These are phyloP conservation scores for Saccharomyces hybrid DNA, from an alignment of 1,139 yeast species.

Conservation along the genomic window DNA sequence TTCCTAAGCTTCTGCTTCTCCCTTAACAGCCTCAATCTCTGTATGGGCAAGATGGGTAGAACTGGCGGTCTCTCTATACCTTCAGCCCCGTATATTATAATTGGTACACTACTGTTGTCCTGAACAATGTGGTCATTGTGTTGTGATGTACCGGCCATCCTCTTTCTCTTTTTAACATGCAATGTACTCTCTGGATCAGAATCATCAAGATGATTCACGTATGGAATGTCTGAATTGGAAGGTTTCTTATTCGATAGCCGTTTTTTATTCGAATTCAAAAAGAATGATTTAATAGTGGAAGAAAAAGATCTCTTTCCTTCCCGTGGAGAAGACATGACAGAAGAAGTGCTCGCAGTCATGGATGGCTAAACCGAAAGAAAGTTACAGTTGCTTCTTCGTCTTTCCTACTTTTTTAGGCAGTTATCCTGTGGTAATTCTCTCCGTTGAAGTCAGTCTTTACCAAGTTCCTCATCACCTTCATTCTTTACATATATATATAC, in stretches of 20 bases:
- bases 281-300: slow-evolving; percentile 21
- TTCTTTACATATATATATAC: background rate
- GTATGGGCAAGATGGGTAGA: slow-evolving; percentile 28
- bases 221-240: background rate
- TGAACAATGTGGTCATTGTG: background rate
- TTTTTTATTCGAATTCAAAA: slow-evolving; percentile 11
- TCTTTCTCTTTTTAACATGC: slow-evolving; percentile 1
- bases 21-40: slow-evolving; percentile 25
- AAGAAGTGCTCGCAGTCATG: background rate
- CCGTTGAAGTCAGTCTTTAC: background rate
- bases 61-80: slow-evolving; percentile 25
- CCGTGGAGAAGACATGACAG: background rate
- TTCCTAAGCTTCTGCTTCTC: slow-evolving; percentile 21
- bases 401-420: background rate
- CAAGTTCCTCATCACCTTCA: background rate
- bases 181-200: background rate
- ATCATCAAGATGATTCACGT: background rate
- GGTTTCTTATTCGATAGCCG: background rate
- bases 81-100: slow-evolving; percentile 11
- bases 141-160: slow-evolving; percentile 1
- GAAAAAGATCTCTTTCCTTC: slow-evolving; percentile 21
- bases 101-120: background rate
- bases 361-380: background rate
- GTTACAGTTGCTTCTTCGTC: background rate
- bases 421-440: background rate